A percentile compares a stretch with the other conserved stretches of the same genome.
Evolutionary conservation across 768 basidiomycete genomes (phyloP).

Genomic region (Kwoniella newhampshirensis): DNA sequence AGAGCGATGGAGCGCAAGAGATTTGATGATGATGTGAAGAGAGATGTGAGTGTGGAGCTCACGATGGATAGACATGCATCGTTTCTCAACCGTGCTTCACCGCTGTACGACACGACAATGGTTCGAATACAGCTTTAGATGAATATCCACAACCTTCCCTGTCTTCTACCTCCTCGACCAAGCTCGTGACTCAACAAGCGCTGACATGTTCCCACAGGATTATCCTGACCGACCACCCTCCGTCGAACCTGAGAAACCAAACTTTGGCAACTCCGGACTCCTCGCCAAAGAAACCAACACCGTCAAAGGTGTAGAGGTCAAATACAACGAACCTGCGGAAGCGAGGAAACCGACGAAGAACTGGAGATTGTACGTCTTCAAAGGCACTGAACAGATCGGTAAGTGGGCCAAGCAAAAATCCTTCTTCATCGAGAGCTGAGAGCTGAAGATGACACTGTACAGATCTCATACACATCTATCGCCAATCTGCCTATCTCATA

Average conservation of each 20-base stretch:
- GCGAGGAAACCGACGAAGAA: slow-evolving; percentile 84
- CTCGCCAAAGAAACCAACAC: slow-evolving; percentile 96
- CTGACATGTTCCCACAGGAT: slow-evolving; percentile 44
- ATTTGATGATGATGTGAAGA: slow-evolving; percentile 41
- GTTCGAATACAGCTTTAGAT: neutral
- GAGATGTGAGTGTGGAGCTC: slow-evolving; percentile 20
- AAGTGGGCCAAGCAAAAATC: too few relatives aligned
- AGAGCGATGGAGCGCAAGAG: slow-evolving; percentile 44
- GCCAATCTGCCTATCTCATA: slow-evolving; percentile 90
- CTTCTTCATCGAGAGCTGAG: too few relatives aligned
- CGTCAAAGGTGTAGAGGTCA: slow-evolving; percentile 68
- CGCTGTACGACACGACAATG: neutral
- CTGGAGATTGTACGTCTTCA: slow-evolving; percentile 97
- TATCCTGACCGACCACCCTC: slow-evolving; percentile 49
- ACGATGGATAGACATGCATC: too few relatives aligned
- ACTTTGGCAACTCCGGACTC: slow-evolving; percentile 82
- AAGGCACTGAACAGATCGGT: slow-evolving; percentile 90
- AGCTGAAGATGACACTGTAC: neutral
- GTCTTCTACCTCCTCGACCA: neutral
- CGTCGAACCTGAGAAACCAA: slow-evolving; percentile 71
- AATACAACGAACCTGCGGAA: slow-evolving; percentile 98
- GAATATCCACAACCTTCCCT: neutral
- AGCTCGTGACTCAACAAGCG: slow-evolving; percentile 1
- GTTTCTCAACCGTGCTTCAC: neutral
- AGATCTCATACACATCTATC: slow-evolving; percentile 90